Conservation (phyloP, 1,284 basidiomycete genomes). For the Uromyces viciae-fabae region DNA sequence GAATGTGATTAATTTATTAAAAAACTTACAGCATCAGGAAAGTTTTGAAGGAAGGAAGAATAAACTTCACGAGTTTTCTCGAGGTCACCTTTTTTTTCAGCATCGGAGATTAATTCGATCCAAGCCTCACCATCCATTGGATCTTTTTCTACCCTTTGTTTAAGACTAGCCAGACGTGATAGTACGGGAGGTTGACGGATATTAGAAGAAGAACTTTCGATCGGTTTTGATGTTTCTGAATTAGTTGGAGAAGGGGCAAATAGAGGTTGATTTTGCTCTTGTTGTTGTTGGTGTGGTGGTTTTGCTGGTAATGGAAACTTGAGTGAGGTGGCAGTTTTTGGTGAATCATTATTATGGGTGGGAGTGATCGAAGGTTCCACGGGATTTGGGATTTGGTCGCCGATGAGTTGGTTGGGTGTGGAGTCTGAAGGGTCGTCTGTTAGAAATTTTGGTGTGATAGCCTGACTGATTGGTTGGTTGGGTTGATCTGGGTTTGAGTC, state of each 20-base stretch:
- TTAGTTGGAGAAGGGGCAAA: slow-evolving; percentile 28
- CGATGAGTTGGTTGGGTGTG: background rate
- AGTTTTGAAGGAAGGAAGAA: slow-evolving; percentile 69
- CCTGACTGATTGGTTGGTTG: background rate
- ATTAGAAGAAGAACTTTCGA: background rate
- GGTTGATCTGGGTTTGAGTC: background rate
- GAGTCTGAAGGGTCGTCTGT: background rate
- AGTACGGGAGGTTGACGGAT: slow-evolving; percentile 31
- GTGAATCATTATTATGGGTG: background rate
- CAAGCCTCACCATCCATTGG: slow-evolving; percentile 67
- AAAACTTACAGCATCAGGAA: slow-evolving; percentile 69
- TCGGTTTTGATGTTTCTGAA: background rate
- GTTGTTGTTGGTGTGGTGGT: slow-evolving; percentile 19
- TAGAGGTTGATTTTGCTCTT: background rate
- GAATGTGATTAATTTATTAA: slow-evolving; percentile 34
- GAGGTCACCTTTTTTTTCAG: slow-evolving; percentile 66
- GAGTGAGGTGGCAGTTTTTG: background rate
- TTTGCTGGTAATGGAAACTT: slow-evolving; percentile 36
- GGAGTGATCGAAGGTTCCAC: background rate
- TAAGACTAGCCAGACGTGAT: slow-evolving; percentile 50
- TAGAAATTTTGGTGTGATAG: background rate
- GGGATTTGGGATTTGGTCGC: background rate
- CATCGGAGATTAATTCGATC: slow-evolving; percentile 66
- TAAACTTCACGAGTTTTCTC: slow-evolving; percentile 68
- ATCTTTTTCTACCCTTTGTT: slow-evolving; percentile 57